phyloP scores from a whole-genome alignment of 23 red algal species.

The Gracilaria caudata region DNA sequence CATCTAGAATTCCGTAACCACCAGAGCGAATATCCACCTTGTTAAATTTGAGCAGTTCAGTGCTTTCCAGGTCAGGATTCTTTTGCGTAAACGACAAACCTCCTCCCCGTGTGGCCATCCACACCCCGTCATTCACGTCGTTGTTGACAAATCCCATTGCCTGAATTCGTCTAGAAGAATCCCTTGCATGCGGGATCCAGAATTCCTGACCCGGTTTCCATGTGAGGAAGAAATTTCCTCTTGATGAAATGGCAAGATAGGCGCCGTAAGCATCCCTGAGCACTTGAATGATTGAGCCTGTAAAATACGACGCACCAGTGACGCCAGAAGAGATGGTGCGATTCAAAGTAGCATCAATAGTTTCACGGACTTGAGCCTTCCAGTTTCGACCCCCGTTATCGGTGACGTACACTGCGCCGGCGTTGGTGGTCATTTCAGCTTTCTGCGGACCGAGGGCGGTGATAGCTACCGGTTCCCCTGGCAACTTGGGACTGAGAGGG shows the following conservation, averaged over 20 bases:
- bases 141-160: conserved; percentile 92
- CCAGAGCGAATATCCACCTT: conserved; percentile 91
- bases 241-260: conserved; percentile 90
- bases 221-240: conserved; percentile 99
- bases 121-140: conserved; percentile 88
- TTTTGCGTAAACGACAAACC: conserved; percentile 75
- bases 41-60: conserved; percentile 79
- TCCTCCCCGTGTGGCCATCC: conserved; percentile 91
- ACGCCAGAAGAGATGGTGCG: conserved; percentile 91
- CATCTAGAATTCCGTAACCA: conserved; percentile 96
- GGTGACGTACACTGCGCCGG: conserved; percentile 93
- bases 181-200: conserved; percentile 94
- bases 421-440: conserved; percentile 94
- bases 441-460: conserved; percentile 79
- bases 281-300: conserved; percentile 90
- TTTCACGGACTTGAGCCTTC: conserved; percentile 95
- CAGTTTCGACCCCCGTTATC: conserved; percentile 93
- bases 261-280: conserved; percentile 80
- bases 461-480: conserved; percentile 87
- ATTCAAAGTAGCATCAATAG: conserved; percentile 98
- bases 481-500: conserved; percentile 87
- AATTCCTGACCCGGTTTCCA: conserved; percentile 96
- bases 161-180: conserved; percentile 87
- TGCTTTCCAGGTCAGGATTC: conserved; percentile 68
- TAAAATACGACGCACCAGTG: conserved; percentile 92